Conservation (phyloP, 2,329 filamentous ascomycete species). For the Colletotrichum falcatum region DNA sequence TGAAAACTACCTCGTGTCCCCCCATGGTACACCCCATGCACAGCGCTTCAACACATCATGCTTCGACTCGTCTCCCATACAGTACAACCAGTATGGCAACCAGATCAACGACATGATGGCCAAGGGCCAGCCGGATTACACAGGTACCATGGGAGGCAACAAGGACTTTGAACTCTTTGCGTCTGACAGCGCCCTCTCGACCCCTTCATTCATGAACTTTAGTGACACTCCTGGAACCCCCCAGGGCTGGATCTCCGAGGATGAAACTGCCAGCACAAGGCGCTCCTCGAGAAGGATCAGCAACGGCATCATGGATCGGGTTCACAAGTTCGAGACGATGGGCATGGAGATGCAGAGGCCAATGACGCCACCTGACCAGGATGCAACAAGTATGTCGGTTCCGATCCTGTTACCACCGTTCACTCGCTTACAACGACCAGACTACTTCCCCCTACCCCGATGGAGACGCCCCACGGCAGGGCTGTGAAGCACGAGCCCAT, state of each 20-base stretch:
- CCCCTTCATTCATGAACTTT: constrained; percentile 63
- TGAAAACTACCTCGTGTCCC: constrained; percentile 70
- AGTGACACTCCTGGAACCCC: constrained; percentile 58
- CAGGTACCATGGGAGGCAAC: constrained; percentile 55
- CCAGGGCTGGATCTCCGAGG: constrained; percentile 64
- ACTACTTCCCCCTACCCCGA: constrained; percentile 75
- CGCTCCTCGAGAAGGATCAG: constrained; percentile 65
- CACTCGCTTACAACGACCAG: constrained; percentile 53
- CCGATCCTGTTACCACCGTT: no score
- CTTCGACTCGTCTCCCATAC: constrained; percentile 56
- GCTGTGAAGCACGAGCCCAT: constrained; percentile 55
- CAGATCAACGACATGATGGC: constrained; percentile 60
- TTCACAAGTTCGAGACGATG: constrained; percentile 69
- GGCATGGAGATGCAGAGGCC: constrained; percentile 63
- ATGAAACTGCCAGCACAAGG: constrained; percentile 57
- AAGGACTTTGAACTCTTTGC: constrained; percentile 65
- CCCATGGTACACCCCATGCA: constrained; percentile 65
- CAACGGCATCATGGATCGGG: constrained; percentile 70
- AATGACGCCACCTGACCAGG: constrained; percentile 72
- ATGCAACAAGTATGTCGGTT: constrained; percentile 66
- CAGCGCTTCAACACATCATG: constrained; percentile 64
- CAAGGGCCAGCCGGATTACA: constrained; percentile 59
- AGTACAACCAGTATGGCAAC: constrained; percentile 61
- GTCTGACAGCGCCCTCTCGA: constrained; percentile 59
- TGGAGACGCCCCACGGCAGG: constrained; percentile 69